phyloP scores from a whole-genome alignment of 2,329 filamentous ascomycete genomes.

The Paracoccidioides brasiliensis region DNA sequence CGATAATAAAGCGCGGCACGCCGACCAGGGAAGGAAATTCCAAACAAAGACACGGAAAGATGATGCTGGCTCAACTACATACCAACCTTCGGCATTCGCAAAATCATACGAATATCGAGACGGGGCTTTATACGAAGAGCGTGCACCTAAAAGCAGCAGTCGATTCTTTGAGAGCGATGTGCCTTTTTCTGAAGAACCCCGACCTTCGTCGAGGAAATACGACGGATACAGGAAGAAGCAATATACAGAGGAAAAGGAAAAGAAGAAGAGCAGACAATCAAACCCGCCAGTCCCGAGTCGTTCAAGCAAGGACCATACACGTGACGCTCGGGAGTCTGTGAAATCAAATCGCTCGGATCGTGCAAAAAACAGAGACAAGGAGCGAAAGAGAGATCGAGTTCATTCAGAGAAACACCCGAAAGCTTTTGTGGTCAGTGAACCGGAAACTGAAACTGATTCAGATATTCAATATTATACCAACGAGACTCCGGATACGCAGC shows the following conservation, averaged over 20 bases:
- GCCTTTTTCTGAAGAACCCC: conserved; percentile 25
- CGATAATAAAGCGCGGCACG: conserved; percentile 59
- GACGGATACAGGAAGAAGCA: conserved; percentile 24
- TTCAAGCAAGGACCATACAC: conserved; percentile 19
- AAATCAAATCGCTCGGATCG: conserved; percentile 23
- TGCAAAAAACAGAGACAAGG: conserved; percentile 30
- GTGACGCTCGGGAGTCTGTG: conserved; percentile 17
- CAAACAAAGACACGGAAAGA: conserved; percentile 33
- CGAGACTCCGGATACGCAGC: conserved; percentile 7
- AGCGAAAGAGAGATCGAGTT: conserved; percentile 25
- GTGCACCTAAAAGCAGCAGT: conserved; percentile 24
- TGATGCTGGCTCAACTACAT: conserved; percentile 14
- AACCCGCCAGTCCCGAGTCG: conserved; percentile 13
- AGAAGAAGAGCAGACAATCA: conserved; percentile 23
- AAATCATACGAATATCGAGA: conserved; percentile 28
- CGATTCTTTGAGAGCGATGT: conserved; percentile 27
- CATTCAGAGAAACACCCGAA: conserved; percentile 27
- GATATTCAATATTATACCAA: conserved; percentile 16
- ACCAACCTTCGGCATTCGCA: conserved; percentile 13
- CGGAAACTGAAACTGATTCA: conserved; percentile 25
- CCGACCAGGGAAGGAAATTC: conserved; percentile 47
- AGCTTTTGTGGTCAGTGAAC: conserved; percentile 15
- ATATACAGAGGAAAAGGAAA: conserved; percentile 25
- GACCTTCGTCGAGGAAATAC: conserved; percentile 27
- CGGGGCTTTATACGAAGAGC: conserved; percentile 32